Evolutionary conservation across 2,329 filamentous ascomycete genomes (phyloP), one percentile per base, ranked within the genome.

Genomic region (Penicillium olsonii): DNA sequence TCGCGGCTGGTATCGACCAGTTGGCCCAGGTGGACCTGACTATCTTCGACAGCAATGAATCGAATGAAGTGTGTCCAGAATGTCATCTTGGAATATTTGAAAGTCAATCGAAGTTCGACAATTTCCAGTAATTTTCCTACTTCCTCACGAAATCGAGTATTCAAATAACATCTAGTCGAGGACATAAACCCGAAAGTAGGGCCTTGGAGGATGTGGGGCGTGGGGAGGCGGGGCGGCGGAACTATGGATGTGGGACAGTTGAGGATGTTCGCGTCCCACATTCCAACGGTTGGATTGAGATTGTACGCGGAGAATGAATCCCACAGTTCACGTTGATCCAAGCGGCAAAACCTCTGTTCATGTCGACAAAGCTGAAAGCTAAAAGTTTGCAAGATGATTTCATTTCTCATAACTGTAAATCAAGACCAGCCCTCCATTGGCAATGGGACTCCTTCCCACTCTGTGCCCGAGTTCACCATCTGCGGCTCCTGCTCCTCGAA

Each of bases 371-470:
- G n/a, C n/a, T n/a, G n/a, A n/a, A n/a, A n/a, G n/a, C n/a, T n/a
- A n/a, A n/a, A n/a, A n/a, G n/a, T n/a, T n/a, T n/a, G n/a, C n/a
- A n/a, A n/a, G n/a, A 26, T 31, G n/a, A n/a, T 24, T 45, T 50
- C 42, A 50, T 50, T 45, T 45, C 42, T 37, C 47, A 50, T 50
- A 20, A 29, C 42, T 15, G 10, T 22, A 48, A 31, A 17, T 48
- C 15, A 52, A 20, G 45, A 24, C 60, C 62, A 69, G n/a, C 64
- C 65, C 42, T 71, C 68, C 64, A 67, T 63, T 47, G 66, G 66
- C 44, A 69, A 53, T 4, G 68, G 63, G n/a, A 62, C 65, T 5
- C 66, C 68, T 24, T 71, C 67, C 65, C 67, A 69, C 50, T 72
- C 69, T 18, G 56, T 67, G 15, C 64, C 68, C 51, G 64, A 31